Percentiles rank a stretch among this genome's conserved stretches.
Conservation (phyloP, 768 basidiomycete species). For the Russula compacta region DNA sequence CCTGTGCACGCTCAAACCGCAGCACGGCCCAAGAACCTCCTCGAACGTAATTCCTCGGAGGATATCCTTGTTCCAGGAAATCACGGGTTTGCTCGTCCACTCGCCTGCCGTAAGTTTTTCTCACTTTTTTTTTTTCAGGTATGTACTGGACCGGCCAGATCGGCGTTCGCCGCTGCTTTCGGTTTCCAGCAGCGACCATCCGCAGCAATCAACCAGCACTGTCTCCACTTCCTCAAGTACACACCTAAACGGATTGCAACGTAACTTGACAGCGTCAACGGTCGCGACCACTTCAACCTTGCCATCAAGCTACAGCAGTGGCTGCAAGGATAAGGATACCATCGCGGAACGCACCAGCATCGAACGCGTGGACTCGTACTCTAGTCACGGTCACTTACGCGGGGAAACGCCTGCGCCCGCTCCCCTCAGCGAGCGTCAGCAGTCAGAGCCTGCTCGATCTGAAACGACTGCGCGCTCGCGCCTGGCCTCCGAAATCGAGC, state of each 20-base stretch:
- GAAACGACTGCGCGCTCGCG: conserved; percentile 16
- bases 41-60: conserved; percentile 14
- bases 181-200: conserved; percentile 12
- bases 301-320: conserved; percentile 5
- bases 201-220: conserved; percentile 11
- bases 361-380: conserved; percentile 5
- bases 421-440: conserved; percentile 3
- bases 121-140: conserved; percentile 1
- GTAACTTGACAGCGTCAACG: conserved; percentile 17
- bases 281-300: conserved; percentile 9
- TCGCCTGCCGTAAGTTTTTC: conserved; percentile 17
- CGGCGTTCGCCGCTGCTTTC: neutral
- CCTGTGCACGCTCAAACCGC: neutral
- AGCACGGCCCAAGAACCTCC: neutral
- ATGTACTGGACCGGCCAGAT: neutral
- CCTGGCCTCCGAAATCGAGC: conserved; percentile 15
- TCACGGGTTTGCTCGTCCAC: conserved; percentile 14
- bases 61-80: conserved; percentile 16
- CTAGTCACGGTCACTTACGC: neutral
- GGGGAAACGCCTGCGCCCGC: neutral
- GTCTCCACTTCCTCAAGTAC: conserved; percentile 15
- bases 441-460: conserved; percentile 7
- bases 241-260: conserved; percentile 7
- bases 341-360: neutral
- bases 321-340: conserved; percentile 1